These are phyloP conservation scores for Rhynchosporium graminicola DNA, from an alignment of 2,329 filamentous ascomycete genomes.

Conservation along the genomic window DNA sequence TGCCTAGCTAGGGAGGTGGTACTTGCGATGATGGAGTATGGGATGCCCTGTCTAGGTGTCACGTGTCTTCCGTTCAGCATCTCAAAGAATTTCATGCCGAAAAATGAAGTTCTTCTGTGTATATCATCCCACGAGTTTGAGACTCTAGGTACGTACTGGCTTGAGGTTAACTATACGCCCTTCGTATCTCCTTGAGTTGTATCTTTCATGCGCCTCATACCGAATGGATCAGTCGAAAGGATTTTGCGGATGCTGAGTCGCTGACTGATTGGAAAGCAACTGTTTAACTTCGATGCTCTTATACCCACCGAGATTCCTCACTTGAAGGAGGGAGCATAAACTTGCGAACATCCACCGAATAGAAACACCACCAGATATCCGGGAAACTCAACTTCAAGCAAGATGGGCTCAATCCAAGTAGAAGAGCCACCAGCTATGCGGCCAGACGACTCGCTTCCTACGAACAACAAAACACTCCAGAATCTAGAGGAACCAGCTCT, in stretches of 20 bases:
- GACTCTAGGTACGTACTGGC: background rate
- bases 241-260: background rate
- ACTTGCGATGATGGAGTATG: constrained; percentile 1
- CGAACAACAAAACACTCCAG: too few relatives aligned
- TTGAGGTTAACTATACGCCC: background rate
- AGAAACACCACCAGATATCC: background rate
- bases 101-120: background rate
- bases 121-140: background rate
- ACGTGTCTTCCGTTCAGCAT: background rate
- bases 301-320: background rate
- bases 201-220: background rate
- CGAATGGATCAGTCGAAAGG: background rate
- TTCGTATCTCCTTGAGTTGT: background rate
- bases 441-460: background rate
- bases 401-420: constrained; percentile 12
- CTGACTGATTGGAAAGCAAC: background rate
- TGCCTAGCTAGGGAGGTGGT: constrained; percentile 5
- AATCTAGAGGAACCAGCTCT: too few relatives aligned
- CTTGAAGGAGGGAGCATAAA: background rate
- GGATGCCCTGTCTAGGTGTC: background rate
- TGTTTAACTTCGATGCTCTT: background rate
- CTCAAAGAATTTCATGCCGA: background rate
- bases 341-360: background rate
- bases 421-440: background rate
- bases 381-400: background rate